Conservation (phyloP, 2,329 filamentous ascomycete genomes). For the Sarocladiaceae sp. region DNA sequence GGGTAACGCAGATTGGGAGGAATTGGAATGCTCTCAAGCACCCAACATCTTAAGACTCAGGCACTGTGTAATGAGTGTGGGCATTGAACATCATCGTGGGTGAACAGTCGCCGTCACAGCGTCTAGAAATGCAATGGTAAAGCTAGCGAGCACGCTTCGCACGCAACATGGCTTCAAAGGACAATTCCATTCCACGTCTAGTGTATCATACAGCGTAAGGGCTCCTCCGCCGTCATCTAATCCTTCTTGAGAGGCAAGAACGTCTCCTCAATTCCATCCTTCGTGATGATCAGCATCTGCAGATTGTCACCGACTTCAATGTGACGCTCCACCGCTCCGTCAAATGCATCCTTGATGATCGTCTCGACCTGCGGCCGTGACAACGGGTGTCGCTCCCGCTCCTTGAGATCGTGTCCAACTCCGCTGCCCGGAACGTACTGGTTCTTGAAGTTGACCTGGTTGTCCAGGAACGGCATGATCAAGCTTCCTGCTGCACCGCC, state of each 20-base stretch:
- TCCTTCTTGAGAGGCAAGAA: slow-evolving; percentile 84
- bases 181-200: neutral
- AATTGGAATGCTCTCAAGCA: too few species aligned
- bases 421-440: slow-evolving; percentile 88
- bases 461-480: slow-evolving; percentile 99
- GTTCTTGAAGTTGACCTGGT: slow-evolving; percentile 99
- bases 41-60: too few species aligned
- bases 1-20: too few species aligned
- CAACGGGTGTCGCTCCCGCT: slow-evolving; percentile 64
- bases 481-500: slow-evolving; percentile 86
- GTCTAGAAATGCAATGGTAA: too few species aligned
- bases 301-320: slow-evolving; percentile 96
- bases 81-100: too few species aligned
- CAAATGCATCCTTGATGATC: slow-evolving; percentile 94
- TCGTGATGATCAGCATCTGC: slow-evolving; percentile 91
- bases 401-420: slow-evolving; percentile 71
- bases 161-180: slow-evolving; percentile 1
- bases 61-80: too few species aligned
- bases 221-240: slow-evolving; percentile 38
- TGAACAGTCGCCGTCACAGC: too few species aligned
- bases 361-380: slow-evolving; percentile 69
- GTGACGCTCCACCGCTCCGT: slow-evolving; percentile 95
- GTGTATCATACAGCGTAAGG: slow-evolving; percentile 24
- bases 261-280: slow-evolving; percentile 80
- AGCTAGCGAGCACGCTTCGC: too few species aligned